A percentile compares a stretch with the other conserved stretches of the same genome.
These are phyloP conservation scores for Trametes maxima DNA, from an alignment of 768 basidiomycete species.

Conservation along the genomic window DNA sequence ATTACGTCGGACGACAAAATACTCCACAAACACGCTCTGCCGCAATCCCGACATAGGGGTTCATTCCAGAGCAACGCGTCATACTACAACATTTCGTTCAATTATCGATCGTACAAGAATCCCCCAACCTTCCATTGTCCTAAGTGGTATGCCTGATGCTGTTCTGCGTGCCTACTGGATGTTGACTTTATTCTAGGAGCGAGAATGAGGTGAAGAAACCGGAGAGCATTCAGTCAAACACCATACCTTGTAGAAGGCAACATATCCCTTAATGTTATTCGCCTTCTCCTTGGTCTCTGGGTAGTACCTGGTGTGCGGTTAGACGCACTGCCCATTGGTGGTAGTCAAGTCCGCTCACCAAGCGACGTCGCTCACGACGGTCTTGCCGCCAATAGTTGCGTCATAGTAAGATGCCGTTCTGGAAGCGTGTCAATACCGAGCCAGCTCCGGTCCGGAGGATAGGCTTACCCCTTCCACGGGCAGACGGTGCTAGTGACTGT, in stretches of 20 bases:
- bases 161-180: slow-evolving; percentile 28
- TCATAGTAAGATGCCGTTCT: slow-evolving; percentile 72
- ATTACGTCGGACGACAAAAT: slow-evolving; percentile 1
- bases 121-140: too few relatives aligned
- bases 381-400: slow-evolving; percentile 49
- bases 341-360: slow-evolving; percentile 48
- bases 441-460: not conserved
- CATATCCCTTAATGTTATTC: slow-evolving; percentile 60
- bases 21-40: not conserved
- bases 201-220: not conserved
- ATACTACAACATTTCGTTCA: too few relatives aligned
- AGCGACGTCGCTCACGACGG: slow-evolving; percentile 55
- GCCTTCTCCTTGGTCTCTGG: slow-evolving; percentile 58
- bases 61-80: too few relatives aligned
- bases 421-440: not conserved
- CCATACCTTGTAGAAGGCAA: slow-evolving; percentile 79
- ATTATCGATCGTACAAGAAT: not conserved
- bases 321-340: not conserved
- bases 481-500: slow-evolving; percentile 49
- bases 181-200: slow-evolving; percentile 42
- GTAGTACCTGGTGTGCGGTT: slow-evolving; percentile 60
- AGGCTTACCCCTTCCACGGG: slow-evolving; percentile 70
- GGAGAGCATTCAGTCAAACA: too few relatives aligned
- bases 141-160: too few relatives aligned
- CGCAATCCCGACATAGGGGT: not conserved